A percentile compares a stretch with the other conserved stretches of the same genome.
Evolutionary conservation across 345 rosid genomes (phyloP).

Genomic region (Sonneratia caseolaris): DNA sequence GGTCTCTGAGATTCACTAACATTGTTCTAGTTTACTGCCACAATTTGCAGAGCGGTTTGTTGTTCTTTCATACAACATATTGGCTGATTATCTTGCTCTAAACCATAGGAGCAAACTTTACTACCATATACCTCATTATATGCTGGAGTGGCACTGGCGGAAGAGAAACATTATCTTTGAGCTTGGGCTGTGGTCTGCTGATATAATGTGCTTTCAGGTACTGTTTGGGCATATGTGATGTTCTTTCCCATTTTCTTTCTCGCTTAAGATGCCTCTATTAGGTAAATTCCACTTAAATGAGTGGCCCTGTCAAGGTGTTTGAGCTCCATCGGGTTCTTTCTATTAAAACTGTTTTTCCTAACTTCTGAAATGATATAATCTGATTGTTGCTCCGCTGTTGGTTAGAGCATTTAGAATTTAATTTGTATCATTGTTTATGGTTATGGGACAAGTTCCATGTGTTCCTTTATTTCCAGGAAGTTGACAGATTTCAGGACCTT

Average conservation of each 20-base stretch:
- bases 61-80: constrained; percentile 72
- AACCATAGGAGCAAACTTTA: constrained; percentile 69
- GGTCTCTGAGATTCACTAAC: neutral
- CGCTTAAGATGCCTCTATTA: neutral
- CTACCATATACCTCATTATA: constrained; percentile 62
- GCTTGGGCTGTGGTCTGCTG: constrained; percentile 87
- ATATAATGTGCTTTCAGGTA: constrained; percentile 96
- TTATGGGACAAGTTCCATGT: neutral
- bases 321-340: neutral
- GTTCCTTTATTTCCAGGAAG: constrained; percentile 45
- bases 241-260: neutral
- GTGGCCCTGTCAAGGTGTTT: neutral
- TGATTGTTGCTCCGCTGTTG: neutral
- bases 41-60: constrained; percentile 57
- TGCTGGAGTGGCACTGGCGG: constrained; percentile 82
- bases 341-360: neutral
- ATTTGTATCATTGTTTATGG: neutral
- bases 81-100: constrained; percentile 87
- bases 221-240: neutral
- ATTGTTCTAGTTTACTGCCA: constrained; percentile 11
- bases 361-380: neutral
- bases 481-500: constrained; percentile 77
- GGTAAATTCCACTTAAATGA: neutral
- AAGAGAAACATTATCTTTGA: constrained; percentile 63
- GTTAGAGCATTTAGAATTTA: neutral